A percentile compares a stretch with the other conserved stretches of the same genome.
Conservation (phyloP, 2,329 filamentous ascomycete species). For the Penicillium sp. region DNA sequence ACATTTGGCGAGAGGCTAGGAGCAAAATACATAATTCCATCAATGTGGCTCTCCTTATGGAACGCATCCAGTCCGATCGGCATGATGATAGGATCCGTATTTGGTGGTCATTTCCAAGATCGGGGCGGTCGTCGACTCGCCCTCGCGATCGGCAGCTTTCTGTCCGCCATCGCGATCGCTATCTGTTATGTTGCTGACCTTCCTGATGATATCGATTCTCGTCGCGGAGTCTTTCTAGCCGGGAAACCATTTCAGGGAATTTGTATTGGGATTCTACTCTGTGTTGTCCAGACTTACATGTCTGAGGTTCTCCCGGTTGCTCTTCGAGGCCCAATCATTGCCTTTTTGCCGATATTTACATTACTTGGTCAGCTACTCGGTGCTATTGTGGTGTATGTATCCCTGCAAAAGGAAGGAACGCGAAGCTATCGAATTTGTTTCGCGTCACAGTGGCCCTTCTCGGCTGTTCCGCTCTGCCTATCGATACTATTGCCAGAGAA, state of each 20-base stretch:
- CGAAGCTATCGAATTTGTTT: constrained; percentile 36
- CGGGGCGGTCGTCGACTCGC: constrained; percentile 36
- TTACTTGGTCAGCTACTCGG: constrained; percentile 50
- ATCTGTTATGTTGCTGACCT: constrained; percentile 21
- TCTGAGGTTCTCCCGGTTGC: constrained; percentile 50
- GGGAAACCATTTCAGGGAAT: constrained; percentile 48
- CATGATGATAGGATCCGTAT: constrained; percentile 35
- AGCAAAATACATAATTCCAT: constrained; percentile 38
- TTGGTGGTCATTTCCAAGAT: constrained; percentile 43
- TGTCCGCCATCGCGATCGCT: constrained; percentile 36
- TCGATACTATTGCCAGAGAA: constrained; percentile 51
- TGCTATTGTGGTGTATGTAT: constrained; percentile 28
- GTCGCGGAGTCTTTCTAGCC: constrained; percentile 42
- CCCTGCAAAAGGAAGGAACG: constrained; percentile 22
- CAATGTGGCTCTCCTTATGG: constrained; percentile 46
- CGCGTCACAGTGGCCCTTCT: constrained; percentile 49
- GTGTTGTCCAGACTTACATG: constrained; percentile 47
- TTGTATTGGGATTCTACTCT: constrained; percentile 48
- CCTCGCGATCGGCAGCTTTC: constrained; percentile 35
- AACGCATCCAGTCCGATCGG: constrained; percentile 40
- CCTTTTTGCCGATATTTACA: constrained; percentile 50
- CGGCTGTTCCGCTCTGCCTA: constrained; percentile 43
- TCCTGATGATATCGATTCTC: constrained; percentile 20
- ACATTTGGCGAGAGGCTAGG: constrained; percentile 31
- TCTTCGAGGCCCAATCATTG: constrained; percentile 48